Conservation (phyloP, 2,329 filamentous ascomycete genomes). For the Didymella segeticola region DNA sequence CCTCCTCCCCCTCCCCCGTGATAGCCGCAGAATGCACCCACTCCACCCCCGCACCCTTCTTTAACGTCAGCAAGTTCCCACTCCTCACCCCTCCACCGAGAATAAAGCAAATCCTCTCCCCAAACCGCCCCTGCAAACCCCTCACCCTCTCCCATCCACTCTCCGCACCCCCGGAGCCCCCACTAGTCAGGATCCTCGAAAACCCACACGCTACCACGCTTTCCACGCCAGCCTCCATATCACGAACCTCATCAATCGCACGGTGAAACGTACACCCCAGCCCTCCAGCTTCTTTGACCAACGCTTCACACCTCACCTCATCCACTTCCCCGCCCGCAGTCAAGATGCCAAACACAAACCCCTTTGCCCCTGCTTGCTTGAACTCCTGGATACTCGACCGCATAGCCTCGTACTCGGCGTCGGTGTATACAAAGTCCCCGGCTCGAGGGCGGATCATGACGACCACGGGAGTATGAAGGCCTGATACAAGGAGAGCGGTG, state of each 20-base stretch:
- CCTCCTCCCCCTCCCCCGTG: slow-evolving; percentile 39
- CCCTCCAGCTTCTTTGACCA: slow-evolving; percentile 52
- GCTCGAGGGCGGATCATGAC: slow-evolving; percentile 62
- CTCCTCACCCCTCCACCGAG: slow-evolving; percentile 60
- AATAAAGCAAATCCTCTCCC: slow-evolving; percentile 53
- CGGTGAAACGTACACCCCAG: slow-evolving; percentile 62
- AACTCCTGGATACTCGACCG: slow-evolving; percentile 48
- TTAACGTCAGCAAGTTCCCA: slow-evolving; percentile 50
- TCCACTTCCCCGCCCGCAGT: slow-evolving; percentile 47
- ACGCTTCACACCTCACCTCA: slow-evolving; percentile 46
- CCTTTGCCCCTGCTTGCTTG: slow-evolving; percentile 46
- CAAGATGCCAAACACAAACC: slow-evolving; percentile 62
- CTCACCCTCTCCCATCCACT: slow-evolving; percentile 45
- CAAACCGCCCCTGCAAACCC: slow-evolving; percentile 38
- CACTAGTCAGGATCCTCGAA: slow-evolving; percentile 57
- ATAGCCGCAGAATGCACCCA: slow-evolving; percentile 57
- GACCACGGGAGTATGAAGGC: slow-evolving; percentile 51
- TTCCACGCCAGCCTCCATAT: slow-evolving; percentile 42
- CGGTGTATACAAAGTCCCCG: slow-evolving; percentile 54
- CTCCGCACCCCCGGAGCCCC: slow-evolving; percentile 46
- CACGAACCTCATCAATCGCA: slow-evolving; percentile 56
- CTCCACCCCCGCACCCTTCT: slow-evolving; percentile 31
- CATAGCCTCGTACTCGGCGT: slow-evolving; percentile 55
- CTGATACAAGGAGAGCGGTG: not conserved
- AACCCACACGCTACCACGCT: slow-evolving; percentile 56